These are phyloP conservation scores for Xylaria flabelliformis DNA, from an alignment of 495 filamentous ascomycete species.

Conservation along the genomic window DNA sequence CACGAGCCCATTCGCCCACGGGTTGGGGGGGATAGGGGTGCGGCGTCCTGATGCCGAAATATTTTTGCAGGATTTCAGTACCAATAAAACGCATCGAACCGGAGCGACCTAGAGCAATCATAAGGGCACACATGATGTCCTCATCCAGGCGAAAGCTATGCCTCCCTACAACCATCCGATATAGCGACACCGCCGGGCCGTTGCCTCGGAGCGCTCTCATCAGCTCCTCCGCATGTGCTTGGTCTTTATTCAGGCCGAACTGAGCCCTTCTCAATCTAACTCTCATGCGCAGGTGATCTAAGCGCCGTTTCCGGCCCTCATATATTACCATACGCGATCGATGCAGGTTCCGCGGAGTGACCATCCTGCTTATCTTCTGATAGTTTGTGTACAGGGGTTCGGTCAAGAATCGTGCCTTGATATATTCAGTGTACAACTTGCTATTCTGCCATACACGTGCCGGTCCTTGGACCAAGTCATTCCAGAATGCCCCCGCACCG, in stretches of 20 bases:
- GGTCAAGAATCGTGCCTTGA: conserved; percentile 46
- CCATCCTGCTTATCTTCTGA: conserved; percentile 37
- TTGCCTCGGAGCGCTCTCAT: conserved; percentile 36
- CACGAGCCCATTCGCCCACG: neutral
- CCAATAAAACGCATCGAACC: conserved; percentile 33
- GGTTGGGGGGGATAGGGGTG: conserved; percentile 18
- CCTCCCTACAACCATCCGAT: conserved; percentile 1
- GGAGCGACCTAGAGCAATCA: conserved; percentile 42
- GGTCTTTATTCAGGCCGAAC: conserved; percentile 40
- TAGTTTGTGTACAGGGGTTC: conserved; percentile 45
- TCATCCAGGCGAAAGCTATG: conserved; percentile 45
- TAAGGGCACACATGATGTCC: conserved; percentile 36
- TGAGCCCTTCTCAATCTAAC: conserved; percentile 24
- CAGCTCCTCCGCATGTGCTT: conserved; percentile 36
- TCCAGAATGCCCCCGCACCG: conserved; percentile 36
- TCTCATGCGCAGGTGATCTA: conserved; percentile 30
- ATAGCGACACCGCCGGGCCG: conserved; percentile 23
- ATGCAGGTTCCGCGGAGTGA: conserved; percentile 41
- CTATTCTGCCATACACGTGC: conserved; percentile 29
- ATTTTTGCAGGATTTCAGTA: conserved; percentile 31
- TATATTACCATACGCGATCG: conserved; percentile 23
- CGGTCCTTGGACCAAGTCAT: conserved; percentile 25
- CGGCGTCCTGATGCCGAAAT: conserved; percentile 32
- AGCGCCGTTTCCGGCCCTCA: neutral
- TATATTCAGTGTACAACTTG: conserved; percentile 38